Percentiles rank a stretch among this genome's conserved stretches.
phyloP scores from a whole-genome alignment of 2,329 filamentous ascomycete genomes.

The Fulvia fulva region DNA sequence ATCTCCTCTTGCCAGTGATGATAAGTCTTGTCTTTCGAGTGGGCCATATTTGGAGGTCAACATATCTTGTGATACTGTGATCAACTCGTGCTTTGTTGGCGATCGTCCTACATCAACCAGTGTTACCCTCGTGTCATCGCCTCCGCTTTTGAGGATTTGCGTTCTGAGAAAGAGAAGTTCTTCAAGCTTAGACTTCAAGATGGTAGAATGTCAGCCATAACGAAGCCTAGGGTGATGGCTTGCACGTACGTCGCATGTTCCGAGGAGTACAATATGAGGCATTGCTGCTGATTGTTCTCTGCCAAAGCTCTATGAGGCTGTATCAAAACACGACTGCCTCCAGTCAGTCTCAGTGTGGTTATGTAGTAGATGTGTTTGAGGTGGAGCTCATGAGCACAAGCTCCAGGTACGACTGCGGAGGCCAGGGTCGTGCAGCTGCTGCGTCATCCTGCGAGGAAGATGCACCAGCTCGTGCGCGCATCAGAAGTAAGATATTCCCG shows the following conservation, averaged over 20 bases:
- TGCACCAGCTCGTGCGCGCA: background rate
- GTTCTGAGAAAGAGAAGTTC: conserved; percentile 55
- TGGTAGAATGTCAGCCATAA: background rate
- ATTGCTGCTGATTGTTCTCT: conserved; percentile 12
- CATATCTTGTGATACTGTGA: conserved; percentile 45
- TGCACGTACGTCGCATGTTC: conserved; percentile 52
- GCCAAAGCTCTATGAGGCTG: background rate
- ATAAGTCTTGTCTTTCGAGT: conserved; percentile 27
- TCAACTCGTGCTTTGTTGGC: conserved; percentile 40
- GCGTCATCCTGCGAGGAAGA: background rate
- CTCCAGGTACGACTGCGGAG: conserved; percentile 3
- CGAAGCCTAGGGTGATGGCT: background rate
- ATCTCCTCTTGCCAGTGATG: conserved; percentile 48
- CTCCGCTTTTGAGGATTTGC: conserved; percentile 38
- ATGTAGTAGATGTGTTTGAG: background rate
- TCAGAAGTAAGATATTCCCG: background rate
- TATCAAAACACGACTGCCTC: background rate
- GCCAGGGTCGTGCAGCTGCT: background rate
- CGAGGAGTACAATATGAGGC: conserved; percentile 51
- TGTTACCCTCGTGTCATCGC: conserved; percentile 36
- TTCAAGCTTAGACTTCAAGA: conserved; percentile 51
- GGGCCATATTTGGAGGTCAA: conserved; percentile 38
- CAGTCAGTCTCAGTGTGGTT: background rate
- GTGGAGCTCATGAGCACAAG: background rate
- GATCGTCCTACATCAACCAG: conserved; percentile 56